Percentiles rank a stretch among this genome's conserved stretches.
Conservation (phyloP, 805 yeast species). For the Wickerhamomyces subpelliculosus region DNA sequence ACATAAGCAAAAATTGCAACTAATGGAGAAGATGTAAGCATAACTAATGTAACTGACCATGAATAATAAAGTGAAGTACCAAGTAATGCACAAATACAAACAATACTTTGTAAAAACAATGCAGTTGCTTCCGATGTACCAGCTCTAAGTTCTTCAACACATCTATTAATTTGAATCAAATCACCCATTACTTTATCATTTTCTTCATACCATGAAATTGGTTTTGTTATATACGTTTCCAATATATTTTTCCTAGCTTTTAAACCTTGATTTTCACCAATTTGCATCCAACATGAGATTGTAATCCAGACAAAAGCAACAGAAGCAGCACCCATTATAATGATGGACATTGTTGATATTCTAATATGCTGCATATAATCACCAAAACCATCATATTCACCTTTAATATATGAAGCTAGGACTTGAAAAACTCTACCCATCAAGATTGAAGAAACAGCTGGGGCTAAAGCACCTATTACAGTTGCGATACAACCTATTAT, state of each 20-base stretch:
- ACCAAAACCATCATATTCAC: slow-evolving; percentile 21
- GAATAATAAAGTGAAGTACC: slow-evolving; percentile 68
- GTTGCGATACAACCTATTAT: slow-evolving; percentile 32
- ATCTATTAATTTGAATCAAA: slow-evolving; percentile 57
- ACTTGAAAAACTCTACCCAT: slow-evolving; percentile 57
- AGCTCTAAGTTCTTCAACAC: slow-evolving; percentile 64
- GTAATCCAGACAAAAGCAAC: slow-evolving; percentile 45
- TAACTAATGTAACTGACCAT: slow-evolving; percentile 79
- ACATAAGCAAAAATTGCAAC: slow-evolving; percentile 41
- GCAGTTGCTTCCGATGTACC: slow-evolving; percentile 67
- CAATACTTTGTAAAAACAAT: slow-evolving; percentile 42
- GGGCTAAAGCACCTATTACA: slow-evolving; percentile 43
- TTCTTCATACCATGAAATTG: slow-evolving; percentile 58
- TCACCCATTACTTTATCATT: slow-evolving; percentile 54
- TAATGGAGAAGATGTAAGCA: slow-evolving; percentile 69
- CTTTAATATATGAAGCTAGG: slow-evolving; percentile 28
- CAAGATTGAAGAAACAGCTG: slow-evolving; percentile 56
- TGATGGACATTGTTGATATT: slow-evolving; percentile 32
- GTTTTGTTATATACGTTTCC: slow-evolving; percentile 35
- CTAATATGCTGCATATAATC: slow-evolving; percentile 33
- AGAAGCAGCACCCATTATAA: slow-evolving; percentile 40
- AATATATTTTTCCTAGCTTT: slow-evolving; percentile 46
- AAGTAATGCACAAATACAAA: slow-evolving; percentile 47
- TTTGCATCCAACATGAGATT: slow-evolving; percentile 51
- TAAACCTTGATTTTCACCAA: slow-evolving; percentile 66